A percentile compares a stretch with the other conserved stretches of the same genome.
phyloP scores from a whole-genome alignment of 257 asterid genomes.

The Linderniella brevidens region DNA sequence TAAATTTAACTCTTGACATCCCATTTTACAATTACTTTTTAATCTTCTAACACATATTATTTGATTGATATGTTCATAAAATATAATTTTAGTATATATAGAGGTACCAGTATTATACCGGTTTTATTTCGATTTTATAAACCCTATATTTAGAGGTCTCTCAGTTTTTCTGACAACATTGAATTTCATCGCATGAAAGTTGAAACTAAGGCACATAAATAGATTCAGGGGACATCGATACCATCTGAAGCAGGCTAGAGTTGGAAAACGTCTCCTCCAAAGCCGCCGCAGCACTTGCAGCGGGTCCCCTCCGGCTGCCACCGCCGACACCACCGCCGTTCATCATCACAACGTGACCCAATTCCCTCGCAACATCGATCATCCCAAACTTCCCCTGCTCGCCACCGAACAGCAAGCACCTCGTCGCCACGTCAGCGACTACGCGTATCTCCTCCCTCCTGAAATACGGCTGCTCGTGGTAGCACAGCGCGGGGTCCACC shows the following conservation, averaged over 20 bases:
- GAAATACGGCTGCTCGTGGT: conserved; percentile 41
- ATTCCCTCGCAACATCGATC: conserved; percentile 46
- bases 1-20: no score
- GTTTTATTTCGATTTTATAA: no score
- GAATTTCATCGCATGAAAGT: no score
- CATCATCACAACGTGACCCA: conserved; percentile 29
- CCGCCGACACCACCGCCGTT: no score
- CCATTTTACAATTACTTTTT: no score
- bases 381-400: conserved; percentile 36
- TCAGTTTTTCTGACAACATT: no score
- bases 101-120: no score
- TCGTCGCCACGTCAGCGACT: conserved; percentile 47
- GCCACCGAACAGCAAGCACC: conserved; percentile 45
- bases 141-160: no score
- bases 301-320: conserved; percentile 7
- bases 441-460: conserved; percentile 37
- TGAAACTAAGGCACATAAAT: conserved; percentile 22
- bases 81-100: no score
- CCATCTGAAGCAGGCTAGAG: conserved; percentile 71
- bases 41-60: no score
- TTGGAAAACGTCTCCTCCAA: conserved; percentile 64
- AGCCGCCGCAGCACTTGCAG: conserved; percentile 11
- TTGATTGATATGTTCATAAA: no score
- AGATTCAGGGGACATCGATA: conserved; percentile 78
- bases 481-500: conserved; percentile 47